Evolutionary conservation across 192 early-diverging fungal species (phyloP), one percentile per base, ranked within the genome.

Genomic region (Thamnidium elegans): DNA sequence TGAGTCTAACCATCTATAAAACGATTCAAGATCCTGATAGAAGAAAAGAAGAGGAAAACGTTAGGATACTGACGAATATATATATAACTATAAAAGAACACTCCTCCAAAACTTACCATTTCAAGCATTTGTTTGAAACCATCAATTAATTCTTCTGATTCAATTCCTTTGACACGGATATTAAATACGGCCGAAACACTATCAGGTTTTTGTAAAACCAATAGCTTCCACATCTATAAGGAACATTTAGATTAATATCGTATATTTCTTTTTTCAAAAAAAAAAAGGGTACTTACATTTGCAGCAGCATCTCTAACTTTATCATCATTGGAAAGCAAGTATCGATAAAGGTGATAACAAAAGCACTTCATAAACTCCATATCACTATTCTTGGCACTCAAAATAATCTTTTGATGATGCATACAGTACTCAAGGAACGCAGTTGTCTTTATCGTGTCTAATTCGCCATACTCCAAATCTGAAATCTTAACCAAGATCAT

Each of bases 311-410:
- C 58, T 47, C 72, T 74, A 0, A 85, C 73, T 42, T 63, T 70
- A 20, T 74, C 60, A 36, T 78, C 70, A 1, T 74, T 66, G 14
- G 71, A 69, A 6, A 77, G 55, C 42, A 88, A 63, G 55, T 80
- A 77, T 30, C 71, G 69, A 55, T 84, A 89, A 26, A 90, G 55
- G 70, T 89, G 82, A 59, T 86, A 77, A 39, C 84, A 78, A 31
- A 90, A 63, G 51, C 81, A 79, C 59, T 76, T 78, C 59, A 87
- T 72, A 52, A 87, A 90, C 42, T 90, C 87, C n/a, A 72, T 70
- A 67, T 89, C 88, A 0, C 59, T 79, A 30, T 87, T 82, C 21
- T 67, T 68, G 10, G 52, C 39, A 65, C 74, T 79, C 0, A 89
- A 50, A 15, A 89, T 70, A 44, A 89, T 74, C 70, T 82, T 86